phyloP scores from a whole-genome alignment of 1,139 yeast species.

The Saccharomyces hybrid region DNA sequence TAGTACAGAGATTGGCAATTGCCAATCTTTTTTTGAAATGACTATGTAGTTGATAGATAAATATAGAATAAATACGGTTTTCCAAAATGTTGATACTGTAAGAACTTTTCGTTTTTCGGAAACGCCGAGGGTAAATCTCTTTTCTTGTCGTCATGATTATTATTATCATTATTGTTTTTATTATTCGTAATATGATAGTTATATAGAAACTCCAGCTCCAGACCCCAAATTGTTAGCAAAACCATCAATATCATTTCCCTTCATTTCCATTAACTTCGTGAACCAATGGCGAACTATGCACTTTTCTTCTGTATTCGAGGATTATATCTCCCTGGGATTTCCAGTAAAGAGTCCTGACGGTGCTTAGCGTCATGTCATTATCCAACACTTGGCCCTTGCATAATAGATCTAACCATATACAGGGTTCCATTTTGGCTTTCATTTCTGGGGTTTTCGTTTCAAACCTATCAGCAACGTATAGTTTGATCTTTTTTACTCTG shows the following conservation, averaged over 20 bases:
- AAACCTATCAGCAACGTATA: slow-evolving; percentile 62
- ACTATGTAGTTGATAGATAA: no score
- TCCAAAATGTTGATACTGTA: no score
- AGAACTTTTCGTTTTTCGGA: no score
- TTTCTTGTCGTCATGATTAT: background rate
- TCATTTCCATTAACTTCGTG: background rate
- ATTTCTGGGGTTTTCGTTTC: slow-evolving; percentile 50
- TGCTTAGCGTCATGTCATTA: slow-evolving; percentile 65
- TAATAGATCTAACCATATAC: slow-evolving; percentile 60
- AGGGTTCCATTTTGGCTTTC: slow-evolving; percentile 42
- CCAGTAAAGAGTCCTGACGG: slow-evolving; percentile 80
- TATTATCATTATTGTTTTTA: background rate
- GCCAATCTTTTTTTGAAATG: no score
- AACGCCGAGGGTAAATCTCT: no score
- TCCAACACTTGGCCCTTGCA: slow-evolving; percentile 67
- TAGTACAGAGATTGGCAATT: no score
- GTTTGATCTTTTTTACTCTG: slow-evolving; percentile 61
- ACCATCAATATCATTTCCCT: background rate
- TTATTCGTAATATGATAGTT: background rate
- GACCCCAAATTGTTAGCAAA: background rate
- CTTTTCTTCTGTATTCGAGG: slow-evolving; percentile 44
- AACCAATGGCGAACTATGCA: background rate
- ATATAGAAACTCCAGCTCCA: background rate
- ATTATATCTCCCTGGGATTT: slow-evolving; percentile 75
- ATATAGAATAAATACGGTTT: no score